phyloP scores from a whole-genome alignment of 768 basidiomycete genomes.

The Russula foetens region DNA sequence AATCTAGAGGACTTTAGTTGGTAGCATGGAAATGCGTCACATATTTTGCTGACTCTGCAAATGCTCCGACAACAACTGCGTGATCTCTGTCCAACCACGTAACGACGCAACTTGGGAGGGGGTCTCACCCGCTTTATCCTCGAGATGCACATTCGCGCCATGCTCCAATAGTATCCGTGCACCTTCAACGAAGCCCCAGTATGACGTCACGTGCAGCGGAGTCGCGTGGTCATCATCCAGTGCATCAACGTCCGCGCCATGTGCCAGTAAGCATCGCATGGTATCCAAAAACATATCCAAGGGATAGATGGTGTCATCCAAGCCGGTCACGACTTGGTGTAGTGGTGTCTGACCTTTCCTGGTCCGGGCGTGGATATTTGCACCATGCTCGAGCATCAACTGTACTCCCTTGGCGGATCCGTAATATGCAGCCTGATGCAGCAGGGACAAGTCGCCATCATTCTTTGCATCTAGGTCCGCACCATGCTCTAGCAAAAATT shows the following conservation, averaged over 20 bases:
- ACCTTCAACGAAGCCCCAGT: neutral
- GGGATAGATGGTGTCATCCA: neutral
- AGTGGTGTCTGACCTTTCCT: neutral
- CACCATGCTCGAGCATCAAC: neutral
- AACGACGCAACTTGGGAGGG: neutral
- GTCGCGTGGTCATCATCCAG: neutral
- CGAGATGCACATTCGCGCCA: neutral
- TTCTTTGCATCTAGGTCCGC: neutral
- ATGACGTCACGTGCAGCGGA: neutral
- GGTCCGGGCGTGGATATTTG: neutral
- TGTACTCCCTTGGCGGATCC: neutral
- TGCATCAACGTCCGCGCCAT: neutral
- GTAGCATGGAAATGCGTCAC: too few species aligned
- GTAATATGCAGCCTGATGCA: neutral
- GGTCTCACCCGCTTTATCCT: neutral
- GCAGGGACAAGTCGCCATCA: neutral
- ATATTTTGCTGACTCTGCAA: too few species aligned
- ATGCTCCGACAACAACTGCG: too few species aligned
- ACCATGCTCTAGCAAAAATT: neutral
- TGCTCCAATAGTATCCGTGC: neutral
- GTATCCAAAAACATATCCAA: neutral
- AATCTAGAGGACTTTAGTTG: too few species aligned
- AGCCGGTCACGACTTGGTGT: neutral
- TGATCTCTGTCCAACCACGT: too few species aligned
- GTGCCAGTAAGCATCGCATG: neutral